Conservation (phyloP, 805 yeast species). For the Sugiyamaella americana region DNA sequence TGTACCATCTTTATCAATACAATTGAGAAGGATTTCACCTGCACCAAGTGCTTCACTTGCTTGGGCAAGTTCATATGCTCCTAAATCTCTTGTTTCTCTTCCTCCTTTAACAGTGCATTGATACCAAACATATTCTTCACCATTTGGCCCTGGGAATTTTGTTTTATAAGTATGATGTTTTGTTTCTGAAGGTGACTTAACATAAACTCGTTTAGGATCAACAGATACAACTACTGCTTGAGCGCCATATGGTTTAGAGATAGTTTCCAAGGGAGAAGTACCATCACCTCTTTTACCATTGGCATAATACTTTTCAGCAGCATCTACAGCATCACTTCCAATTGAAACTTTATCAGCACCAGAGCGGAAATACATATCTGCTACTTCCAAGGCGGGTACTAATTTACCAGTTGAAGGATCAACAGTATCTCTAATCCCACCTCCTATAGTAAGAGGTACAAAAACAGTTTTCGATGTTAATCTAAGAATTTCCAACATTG, state of each 20-base stretch:
- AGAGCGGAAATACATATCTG: slow-evolving; percentile 83
- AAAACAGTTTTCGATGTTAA: slow-evolving; percentile 83
- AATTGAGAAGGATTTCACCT: slow-evolving; percentile 87
- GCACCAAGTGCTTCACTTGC: slow-evolving; percentile 95
- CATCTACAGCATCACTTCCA: slow-evolving; percentile 94
- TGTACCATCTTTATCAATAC: slow-evolving; percentile 96
- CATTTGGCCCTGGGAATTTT: slow-evolving; percentile 69
- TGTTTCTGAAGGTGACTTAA: slow-evolving; percentile 53
- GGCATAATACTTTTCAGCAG: slow-evolving; percentile 76
- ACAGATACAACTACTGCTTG: slow-evolving; percentile 98
- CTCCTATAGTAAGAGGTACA: slow-evolving; percentile 97
- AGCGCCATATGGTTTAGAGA: slow-evolving; percentile 84
- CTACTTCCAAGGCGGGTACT: slow-evolving; percentile 84
- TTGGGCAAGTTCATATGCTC: slow-evolving; percentile 80
- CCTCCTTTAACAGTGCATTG: slow-evolving; percentile 98
- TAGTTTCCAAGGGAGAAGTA: slow-evolving; percentile 83
- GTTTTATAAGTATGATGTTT: slow-evolving; percentile 62
- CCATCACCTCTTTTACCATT: slow-evolving; percentile 59
- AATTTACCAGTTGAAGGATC: slow-evolving; percentile 72
- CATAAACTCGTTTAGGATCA: slow-evolving; percentile 90
- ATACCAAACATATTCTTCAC: slow-evolving; percentile 85
- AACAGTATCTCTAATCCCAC: slow-evolving; percentile 86
- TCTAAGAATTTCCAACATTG: slow-evolving; percentile 87
- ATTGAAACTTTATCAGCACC: slow-evolving; percentile 98
- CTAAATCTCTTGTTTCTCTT: slow-evolving; percentile 80